These are phyloP conservation scores for Cytospora paraplurivora DNA, from an alignment of 2,329 filamentous ascomycete genomes.

Conservation along the genomic window DNA sequence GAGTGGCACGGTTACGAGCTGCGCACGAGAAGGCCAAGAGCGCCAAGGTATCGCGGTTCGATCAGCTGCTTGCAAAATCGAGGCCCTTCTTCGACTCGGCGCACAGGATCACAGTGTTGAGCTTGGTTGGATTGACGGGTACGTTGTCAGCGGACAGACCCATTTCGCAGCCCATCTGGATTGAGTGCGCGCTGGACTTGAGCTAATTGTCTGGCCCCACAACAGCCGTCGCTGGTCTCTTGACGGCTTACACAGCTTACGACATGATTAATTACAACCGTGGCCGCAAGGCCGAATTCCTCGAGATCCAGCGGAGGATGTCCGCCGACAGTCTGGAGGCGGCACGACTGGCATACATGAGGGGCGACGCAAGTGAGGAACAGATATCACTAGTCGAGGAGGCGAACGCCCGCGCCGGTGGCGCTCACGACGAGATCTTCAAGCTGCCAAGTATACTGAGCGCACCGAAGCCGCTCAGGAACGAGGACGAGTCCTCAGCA, in stretches of 20 bases:
- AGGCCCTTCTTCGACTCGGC: slow-evolving; percentile 57
- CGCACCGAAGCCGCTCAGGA: slow-evolving; percentile 38
- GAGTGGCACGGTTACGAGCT: slow-evolving; percentile 67
- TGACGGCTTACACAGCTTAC: slow-evolving; percentile 60
- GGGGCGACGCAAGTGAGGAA: slow-evolving; percentile 57
- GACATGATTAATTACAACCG: slow-evolving; percentile 65
- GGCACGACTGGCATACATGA: slow-evolving; percentile 63
- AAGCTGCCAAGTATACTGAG: slow-evolving; percentile 55
- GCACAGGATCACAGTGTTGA: slow-evolving; percentile 57
- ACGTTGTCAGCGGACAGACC: slow-evolving; percentile 31
- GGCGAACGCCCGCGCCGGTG: slow-evolving; percentile 51
- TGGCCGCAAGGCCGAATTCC: slow-evolving; percentile 60
- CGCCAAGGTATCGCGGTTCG: slow-evolving; percentile 56
- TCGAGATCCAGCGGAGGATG: slow-evolving; percentile 56
- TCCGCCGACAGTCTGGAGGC: slow-evolving; percentile 57
- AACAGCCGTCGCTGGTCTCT: slow-evolving; percentile 55
- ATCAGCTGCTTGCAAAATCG: slow-evolving; percentile 51
- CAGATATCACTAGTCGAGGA: slow-evolving; percentile 61
- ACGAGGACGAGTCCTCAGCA: slow-evolving; percentile 25
- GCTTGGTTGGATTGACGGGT: slow-evolving; percentile 61
- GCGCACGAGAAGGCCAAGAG: slow-evolving; percentile 68
- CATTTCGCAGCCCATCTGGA: background rate
- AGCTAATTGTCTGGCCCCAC: slow-evolving; percentile 17
- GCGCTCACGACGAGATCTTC: slow-evolving; percentile 40
- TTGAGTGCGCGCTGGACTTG: background rate